phyloP scores from a whole-genome alignment of 2,329 filamentous ascomycete genomes.

The Cyphellophora europaea region DNA sequence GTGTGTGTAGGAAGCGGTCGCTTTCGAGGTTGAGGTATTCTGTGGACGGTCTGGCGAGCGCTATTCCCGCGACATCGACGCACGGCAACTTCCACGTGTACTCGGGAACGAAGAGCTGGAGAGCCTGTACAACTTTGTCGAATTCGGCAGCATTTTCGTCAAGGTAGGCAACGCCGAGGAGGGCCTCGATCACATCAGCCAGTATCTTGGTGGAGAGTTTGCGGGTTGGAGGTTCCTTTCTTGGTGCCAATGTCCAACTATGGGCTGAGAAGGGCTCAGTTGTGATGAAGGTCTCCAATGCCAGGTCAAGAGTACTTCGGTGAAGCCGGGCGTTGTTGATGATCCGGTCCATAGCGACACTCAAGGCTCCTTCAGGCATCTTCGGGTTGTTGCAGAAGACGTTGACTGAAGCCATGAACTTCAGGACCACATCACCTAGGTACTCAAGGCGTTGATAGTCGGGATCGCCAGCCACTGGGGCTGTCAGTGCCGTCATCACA shows the following conservation, averaged over 20 bases:
- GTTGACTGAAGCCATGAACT: conserved; percentile 60
- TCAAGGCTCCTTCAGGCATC: conserved; percentile 71
- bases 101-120: conserved; percentile 57
- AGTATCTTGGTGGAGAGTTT: conserved; percentile 65
- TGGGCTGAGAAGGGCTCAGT: conserved; percentile 55
- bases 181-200: conserved; percentile 77
- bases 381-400: conserved; percentile 49
- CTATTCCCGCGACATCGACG: conserved; percentile 18
- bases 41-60: background rate
- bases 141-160: conserved; percentile 53
- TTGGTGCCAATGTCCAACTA: conserved; percentile 56
- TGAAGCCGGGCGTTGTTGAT: conserved; percentile 70
- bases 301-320: conserved; percentile 51
- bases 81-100: conserved; percentile 44
- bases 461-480: conserved; percentile 2
- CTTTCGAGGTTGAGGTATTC: conserved; percentile 39
- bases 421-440: conserved; percentile 74
- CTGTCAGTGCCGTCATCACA: conserved; percentile 10
- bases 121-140: conserved; percentile 30
- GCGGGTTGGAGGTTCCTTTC: conserved; percentile 20
- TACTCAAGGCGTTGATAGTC: conserved; percentile 85
- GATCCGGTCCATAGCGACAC: conserved; percentile 55
- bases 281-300: conserved; percentile 65
- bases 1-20: background rate
- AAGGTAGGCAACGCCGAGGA: conserved; percentile 67